A percentile compares a stretch with the other conserved stretches of the same genome.
Evolutionary conservation across 1,139 yeast species (phyloP).

Genomic region (Yarrowia galli): DNA sequence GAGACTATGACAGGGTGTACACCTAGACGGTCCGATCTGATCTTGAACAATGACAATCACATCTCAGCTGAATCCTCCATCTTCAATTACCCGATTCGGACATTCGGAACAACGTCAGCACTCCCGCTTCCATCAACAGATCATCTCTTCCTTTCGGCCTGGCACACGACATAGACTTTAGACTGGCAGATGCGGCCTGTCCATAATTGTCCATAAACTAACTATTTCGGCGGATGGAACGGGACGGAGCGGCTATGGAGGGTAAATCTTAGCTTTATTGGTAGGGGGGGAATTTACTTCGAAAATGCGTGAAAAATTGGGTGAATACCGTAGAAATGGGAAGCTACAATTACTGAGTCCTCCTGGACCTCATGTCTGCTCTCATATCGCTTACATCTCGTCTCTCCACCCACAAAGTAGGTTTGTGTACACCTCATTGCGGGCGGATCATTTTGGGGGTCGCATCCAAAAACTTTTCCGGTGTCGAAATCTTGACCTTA

Average conservation of each 20-base stretch:
- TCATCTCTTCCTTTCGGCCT: too few species aligned
- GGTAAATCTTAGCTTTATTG: not conserved
- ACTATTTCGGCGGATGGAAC: not conserved
- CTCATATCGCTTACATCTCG: not conserved
- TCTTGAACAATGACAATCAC: too few species aligned
- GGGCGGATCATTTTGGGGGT: slow-evolving; percentile 12
- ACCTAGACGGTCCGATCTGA: too few species aligned
- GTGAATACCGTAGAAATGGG: not conserved
- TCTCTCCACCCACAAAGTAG: not conserved
- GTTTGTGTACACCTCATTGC: not conserved
- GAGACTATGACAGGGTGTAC: slow-evolving; percentile 7
- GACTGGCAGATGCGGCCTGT: not conserved
- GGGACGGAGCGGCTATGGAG: slow-evolving; percentile 10
- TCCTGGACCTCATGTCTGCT: not conserved
- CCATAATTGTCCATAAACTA: not conserved
- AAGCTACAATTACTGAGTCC: not conserved
- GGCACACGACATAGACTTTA: not conserved
- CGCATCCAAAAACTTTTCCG: slow-evolving; percentile 3
- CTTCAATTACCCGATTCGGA: too few species aligned
- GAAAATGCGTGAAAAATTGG: not conserved
- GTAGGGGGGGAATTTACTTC: too few species aligned
- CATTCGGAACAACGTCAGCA: too few species aligned
- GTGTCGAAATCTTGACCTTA: slow-evolving; percentile 10
- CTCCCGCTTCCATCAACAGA: too few species aligned
- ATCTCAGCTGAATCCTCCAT: too few species aligned